Evolutionary conservation across 202 grass and related monocot genomes (phyloP).

Genomic region (Panicum virgatum): DNA sequence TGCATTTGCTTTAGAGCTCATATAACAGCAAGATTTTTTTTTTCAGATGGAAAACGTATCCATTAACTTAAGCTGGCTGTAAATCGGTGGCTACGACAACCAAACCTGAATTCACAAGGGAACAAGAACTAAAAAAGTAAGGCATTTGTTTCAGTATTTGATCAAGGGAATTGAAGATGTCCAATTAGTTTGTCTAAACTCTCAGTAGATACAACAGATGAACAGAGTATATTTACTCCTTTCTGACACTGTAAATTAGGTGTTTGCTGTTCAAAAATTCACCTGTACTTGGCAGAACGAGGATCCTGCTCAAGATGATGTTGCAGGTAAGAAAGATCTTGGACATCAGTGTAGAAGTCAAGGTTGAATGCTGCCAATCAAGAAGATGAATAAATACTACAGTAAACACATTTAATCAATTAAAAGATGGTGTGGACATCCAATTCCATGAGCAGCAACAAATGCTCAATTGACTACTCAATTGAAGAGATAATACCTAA

Average conservation of each 20-base stretch:
- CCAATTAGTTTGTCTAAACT: neutral
- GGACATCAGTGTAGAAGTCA: slow-evolving; percentile 93
- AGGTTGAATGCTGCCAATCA: slow-evolving; percentile 84
- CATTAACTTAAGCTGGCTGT: too few species aligned
- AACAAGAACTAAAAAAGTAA: neutral
- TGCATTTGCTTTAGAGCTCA: neutral
- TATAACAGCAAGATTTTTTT: neutral
- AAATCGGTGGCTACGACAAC: neutral
- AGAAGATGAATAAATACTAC: slow-evolving; percentile 37
- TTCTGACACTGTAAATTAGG: neutral
- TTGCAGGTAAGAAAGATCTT: slow-evolving; percentile 91
- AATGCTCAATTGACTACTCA: neutral
- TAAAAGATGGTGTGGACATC: neutral
- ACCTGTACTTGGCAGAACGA: slow-evolving; percentile 90
- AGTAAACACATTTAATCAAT: slow-evolving; percentile 23
- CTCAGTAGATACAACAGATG: neutral
- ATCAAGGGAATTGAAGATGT: neutral
- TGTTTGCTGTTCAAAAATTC: neutral
- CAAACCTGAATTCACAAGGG: neutral
- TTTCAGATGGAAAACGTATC: too few species aligned
- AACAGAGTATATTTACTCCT: neutral
- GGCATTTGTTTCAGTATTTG: slow-evolving; percentile 3
- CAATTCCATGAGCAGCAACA: neutral
- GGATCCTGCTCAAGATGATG: slow-evolving; percentile 91
- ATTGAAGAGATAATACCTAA: slow-evolving; percentile 54